Evolutionary conservation across 2,329 filamentous ascomycete genomes (phyloP).

Genomic region (Fusarium scirpi): DNA sequence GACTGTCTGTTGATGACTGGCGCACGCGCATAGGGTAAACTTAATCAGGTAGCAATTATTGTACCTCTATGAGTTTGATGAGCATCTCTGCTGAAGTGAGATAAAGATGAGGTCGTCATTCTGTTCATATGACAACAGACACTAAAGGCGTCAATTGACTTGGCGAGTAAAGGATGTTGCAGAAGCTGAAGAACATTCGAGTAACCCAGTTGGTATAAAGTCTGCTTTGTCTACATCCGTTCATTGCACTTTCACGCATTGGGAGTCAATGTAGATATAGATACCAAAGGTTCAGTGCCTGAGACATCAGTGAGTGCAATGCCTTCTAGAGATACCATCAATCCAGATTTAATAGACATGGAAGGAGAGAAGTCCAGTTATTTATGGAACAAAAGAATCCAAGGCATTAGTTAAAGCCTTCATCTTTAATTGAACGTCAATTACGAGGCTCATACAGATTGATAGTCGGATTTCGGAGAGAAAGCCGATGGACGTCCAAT

Average conservation of each 20-base stretch:
- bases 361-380: not conserved
- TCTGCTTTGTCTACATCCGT: not conserved
- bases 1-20: not conserved
- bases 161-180: rapidly evolving
- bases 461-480: conserved; percentile 12
- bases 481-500: conserved; percentile 1
- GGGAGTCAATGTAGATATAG: not conserved
- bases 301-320: not conserved
- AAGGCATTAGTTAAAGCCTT: not conserved
- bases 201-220: not conserved
- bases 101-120: not conserved
- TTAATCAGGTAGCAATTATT: not conserved
- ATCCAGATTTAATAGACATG: not conserved
- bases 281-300: not conserved
- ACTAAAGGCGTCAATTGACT: not conserved
- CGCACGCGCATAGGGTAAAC: not conserved
- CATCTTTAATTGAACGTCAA: not conserved
- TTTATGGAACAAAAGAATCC: not conserved
- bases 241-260: not conserved
- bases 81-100: not conserved
- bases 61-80: not conserved
- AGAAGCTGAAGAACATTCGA: not conserved
- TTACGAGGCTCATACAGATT: not conserved
- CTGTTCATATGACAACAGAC: not conserved
- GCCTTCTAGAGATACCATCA: not conserved